phyloP scores from a whole-genome alignment of 306 rosid species.

The Gleditsia sinensis region DNA sequence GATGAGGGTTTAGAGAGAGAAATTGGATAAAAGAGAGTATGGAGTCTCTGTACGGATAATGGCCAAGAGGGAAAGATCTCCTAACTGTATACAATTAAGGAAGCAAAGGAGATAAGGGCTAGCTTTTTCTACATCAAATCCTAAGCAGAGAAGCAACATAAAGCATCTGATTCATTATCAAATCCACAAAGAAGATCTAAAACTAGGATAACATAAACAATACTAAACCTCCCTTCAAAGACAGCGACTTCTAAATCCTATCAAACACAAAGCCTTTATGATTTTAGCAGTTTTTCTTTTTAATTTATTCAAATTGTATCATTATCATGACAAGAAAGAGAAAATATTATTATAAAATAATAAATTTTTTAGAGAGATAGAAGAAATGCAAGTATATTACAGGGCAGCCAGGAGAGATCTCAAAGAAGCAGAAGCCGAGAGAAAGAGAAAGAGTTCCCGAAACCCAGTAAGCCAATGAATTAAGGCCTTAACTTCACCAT shows the following conservation, averaged over 20 bases:
- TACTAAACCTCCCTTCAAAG: slow-evolving; percentile 37
- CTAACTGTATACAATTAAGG: slow-evolving; percentile 54
- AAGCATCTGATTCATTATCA: slow-evolving; percentile 64
- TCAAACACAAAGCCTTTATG: slow-evolving; percentile 1
- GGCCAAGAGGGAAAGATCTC: slow-evolving; percentile 37
- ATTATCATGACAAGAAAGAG: slow-evolving; percentile 18
- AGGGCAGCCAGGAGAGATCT: slow-evolving; percentile 17
- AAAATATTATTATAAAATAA: not conserved
- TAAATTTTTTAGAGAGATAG: not conserved
- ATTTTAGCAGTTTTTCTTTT: not conserved
- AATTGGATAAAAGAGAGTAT: not conserved
- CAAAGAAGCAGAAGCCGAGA: not conserved
- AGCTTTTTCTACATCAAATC: slow-evolving; percentile 51
- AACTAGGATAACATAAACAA: slow-evolving; percentile 38
- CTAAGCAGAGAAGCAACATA: slow-evolving; percentile 69
- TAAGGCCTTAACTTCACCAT: slow-evolving; percentile 13
- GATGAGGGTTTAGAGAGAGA: not conserved
- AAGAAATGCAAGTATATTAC: not conserved
- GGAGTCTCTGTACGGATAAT: slow-evolving; percentile 53
- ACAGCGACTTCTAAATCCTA: slow-evolving; percentile 50
- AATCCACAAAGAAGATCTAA: slow-evolving; percentile 27
- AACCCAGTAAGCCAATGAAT: slow-evolving; percentile 49
- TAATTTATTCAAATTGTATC: slow-evolving; percentile 7
- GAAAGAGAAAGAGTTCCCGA: slow-evolving; percentile 26
- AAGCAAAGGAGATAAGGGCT: slow-evolving; percentile 67